Percentiles rank a stretch among this genome's conserved stretches.
phyloP scores from a whole-genome alignment of 306 rosid species.

The Fragaria nilgerrensis region DNA sequence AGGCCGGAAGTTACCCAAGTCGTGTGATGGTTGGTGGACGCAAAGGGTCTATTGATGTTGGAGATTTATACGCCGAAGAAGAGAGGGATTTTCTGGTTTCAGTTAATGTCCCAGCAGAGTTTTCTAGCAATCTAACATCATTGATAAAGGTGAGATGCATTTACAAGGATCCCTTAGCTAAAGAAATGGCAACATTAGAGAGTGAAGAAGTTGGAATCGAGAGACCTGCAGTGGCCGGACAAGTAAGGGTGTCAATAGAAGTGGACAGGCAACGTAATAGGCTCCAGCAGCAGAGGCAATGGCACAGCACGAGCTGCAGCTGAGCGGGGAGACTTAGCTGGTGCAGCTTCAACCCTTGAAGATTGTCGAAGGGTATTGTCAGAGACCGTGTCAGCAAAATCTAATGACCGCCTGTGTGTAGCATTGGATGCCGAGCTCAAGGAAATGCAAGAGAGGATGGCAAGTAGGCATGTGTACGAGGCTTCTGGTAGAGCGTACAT shows the following conservation, averaged over 20 bases:
- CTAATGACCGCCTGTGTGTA: conserved; percentile 68
- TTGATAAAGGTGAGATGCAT: conserved; percentile 71
- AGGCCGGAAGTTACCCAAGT: conserved; percentile 85
- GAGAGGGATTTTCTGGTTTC: conserved; percentile 95
- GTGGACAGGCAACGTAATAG: conserved; percentile 90
- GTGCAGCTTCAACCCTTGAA: conserved; percentile 74
- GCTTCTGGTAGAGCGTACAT: conserved; percentile 97
- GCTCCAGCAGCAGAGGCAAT: conserved; percentile 93
- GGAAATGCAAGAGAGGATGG: conserved; percentile 98
- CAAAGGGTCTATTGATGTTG: conserved; percentile 67
- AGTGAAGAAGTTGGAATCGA: conserved; percentile 70
- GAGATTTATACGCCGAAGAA: conserved; percentile 93
- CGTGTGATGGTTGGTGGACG: conserved; percentile 57
- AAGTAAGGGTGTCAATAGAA: conserved; percentile 68
- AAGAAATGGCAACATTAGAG: conserved; percentile 52
- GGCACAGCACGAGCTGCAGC: conserved; percentile 82
- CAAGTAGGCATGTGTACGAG: conserved; percentile 88
- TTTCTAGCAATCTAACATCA: conserved; percentile 47
- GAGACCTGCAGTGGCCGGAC: conserved; percentile 52
- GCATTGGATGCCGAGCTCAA: conserved; percentile 95
- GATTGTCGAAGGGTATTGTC: conserved; percentile 61
- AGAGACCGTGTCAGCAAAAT: conserved; percentile 64
- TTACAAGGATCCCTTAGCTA: conserved; percentile 78
- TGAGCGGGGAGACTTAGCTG: conserved; percentile 70
- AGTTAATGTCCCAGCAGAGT: conserved; percentile 60